Evolutionary conservation across 345 rosid species (phyloP), one percentile per base, ranked within the genome.

Genomic region (Pugionium dolabratum): DNA sequence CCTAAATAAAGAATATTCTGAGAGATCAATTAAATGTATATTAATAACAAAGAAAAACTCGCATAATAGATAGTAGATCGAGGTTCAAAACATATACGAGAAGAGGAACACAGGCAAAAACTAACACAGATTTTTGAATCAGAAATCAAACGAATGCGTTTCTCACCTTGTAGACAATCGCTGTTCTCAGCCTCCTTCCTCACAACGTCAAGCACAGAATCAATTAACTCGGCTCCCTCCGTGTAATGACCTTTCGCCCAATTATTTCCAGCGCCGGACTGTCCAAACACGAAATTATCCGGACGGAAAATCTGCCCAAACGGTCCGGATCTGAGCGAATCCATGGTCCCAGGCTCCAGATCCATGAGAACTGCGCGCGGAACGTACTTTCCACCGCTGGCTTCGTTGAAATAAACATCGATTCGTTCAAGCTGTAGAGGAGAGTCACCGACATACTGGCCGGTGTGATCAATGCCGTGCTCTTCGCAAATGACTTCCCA

Each of bases 271-370:
- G 79, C 79, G 26, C 79, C 79, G 27, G 79, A 75, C 30, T 75
- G 79, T 0, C 79, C 79, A 48, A 75, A 75, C 2, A 75, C 79
- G 72, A 75, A 75, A 8, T 75, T 75, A 63, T 75, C 79, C 2
- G 79, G 79, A 42, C 79, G 70, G 53, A 75, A 75, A 26, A 75
- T 75, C 79, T 75, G 79, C 3, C 79, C 79, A 9, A 43, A 70
- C 30, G 79, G 79, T 18, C 79, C 79, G 44, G 79, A 75, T 75
- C 79, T 75, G 51, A 75, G 75, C 0, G 79, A 75, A 60, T 75
- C 79, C 79, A 75, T 75, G 31, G 79, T 75, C 0, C 79, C 79
- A 5, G 79, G 79, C 75, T 75, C 79, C 72, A 75, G 75, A 75
- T 75, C 79, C 79, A 75, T 75, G 11, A 75, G 79, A 9, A 75